A percentile compares a stretch with the other conserved stretches of the same genome.
phyloP scores from a whole-genome alignment of 2,329 filamentous ascomycete species.

The Colletotrichum sp. region DNA sequence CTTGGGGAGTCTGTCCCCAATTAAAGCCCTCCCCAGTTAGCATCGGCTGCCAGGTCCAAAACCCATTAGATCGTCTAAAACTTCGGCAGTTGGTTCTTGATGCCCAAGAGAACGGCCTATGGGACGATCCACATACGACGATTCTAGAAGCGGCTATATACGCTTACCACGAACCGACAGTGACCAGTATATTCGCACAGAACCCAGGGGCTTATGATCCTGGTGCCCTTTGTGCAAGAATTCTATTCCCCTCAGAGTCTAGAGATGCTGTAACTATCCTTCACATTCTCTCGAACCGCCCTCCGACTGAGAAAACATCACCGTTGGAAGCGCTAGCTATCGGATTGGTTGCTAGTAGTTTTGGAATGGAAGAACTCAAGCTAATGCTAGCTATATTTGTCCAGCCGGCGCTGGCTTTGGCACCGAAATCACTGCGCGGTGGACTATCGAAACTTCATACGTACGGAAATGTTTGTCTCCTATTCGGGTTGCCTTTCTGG shows the following conservation, averaged over 20 bases:
- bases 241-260: not conserved
- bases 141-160: not conserved
- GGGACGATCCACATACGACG: not conserved
- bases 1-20: not conserved
- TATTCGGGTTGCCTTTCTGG: too few relatives aligned
- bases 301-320: not conserved
- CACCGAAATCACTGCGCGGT: too few relatives aligned
- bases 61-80: too few relatives aligned
- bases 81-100: not conserved
- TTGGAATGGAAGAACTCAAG: not conserved
- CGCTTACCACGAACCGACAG: too few relatives aligned
- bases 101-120: not conserved
- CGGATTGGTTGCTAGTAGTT: not conserved
- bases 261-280: too few relatives aligned
- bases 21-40: too few relatives aligned
- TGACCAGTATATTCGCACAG: not conserved
- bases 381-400: not conserved
- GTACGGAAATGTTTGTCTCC: too few relatives aligned
- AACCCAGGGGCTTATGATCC: not conserved
- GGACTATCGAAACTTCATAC: too few relatives aligned
- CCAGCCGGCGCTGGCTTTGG: not conserved
- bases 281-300: not conserved
- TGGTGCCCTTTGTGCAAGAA: not conserved
- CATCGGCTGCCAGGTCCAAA: too few relatives aligned
- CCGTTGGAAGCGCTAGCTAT: not conserved